Evolutionary conservation across 495 filamentous ascomycete species (phyloP), one percentile per base, ranked within the genome.

Genomic region (Xylaria scruposa): DNA sequence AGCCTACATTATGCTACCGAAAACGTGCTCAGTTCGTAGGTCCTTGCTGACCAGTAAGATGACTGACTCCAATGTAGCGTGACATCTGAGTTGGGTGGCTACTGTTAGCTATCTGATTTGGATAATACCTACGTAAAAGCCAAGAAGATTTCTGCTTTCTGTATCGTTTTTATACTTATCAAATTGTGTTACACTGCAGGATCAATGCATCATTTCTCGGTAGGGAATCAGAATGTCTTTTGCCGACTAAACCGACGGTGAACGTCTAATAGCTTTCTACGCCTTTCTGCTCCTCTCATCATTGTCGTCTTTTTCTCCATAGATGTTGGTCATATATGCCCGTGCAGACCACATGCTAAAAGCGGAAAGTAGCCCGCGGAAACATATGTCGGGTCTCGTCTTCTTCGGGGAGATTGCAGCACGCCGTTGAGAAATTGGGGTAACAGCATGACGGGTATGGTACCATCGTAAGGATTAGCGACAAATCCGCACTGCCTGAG

Each of bases 21-120:
- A 26, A 67, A 67, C 65, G 65, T 67, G 65, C 24, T 44, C 17
- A 12, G 33, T n/a, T 56, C 47, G 44, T 67, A 67, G 65, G 63
- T 17, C 17, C 26, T 21, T 46, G 46, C 46, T 24, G 26, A 53
- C 44, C 13, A 64, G 19, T 38, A 17, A 61, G 36, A 31, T 51
- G 13, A 29, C n/a, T 56, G 63, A 53, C 63, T 53, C 63, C 63
- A 66, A 51, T 3, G 15, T 54, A 67, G 65, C 65, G 63, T 51
- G 46, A 17, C 63, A 53, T 51, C n/a, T 36, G 31, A 51, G 42
- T 53, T 46, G 26, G 46, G 21, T 31, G 46, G 38, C 31, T 53
- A 26, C 61, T 47, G 26, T 24, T 24, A 29, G 46, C 24, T 13
- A 29, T 29, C 44, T 66, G 46, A 40, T 67, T 31, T 38, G 31